Conservation (phyloP, 352 stramenopile genomes). For the Pythium aphanidermatum region DNA sequence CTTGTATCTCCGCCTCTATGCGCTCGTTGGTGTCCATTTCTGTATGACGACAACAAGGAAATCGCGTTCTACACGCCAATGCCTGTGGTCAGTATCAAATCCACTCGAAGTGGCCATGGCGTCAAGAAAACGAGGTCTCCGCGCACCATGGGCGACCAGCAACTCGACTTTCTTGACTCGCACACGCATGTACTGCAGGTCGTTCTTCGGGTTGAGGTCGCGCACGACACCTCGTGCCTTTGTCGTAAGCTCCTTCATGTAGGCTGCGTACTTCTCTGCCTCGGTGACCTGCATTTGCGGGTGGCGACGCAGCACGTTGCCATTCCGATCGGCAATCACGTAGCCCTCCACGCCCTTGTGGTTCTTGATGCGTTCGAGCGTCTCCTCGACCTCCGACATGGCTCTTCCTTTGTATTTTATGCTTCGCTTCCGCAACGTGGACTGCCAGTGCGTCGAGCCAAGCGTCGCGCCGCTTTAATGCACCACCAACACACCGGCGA, state of each 20-base stretch:
- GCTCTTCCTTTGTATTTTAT: not conserved
- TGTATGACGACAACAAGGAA: slow-evolving; percentile 95
- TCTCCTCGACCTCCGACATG: slow-evolving; percentile 93
- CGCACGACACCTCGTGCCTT: slow-evolving; percentile 90
- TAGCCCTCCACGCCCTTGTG: slow-evolving; percentile 94
- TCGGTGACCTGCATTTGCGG: slow-evolving; percentile 87
- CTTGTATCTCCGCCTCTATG: not conserved
- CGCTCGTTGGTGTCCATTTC: slow-evolving; percentile 69
- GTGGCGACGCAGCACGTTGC: slow-evolving; percentile 86
- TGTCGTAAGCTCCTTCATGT: slow-evolving; percentile 88
- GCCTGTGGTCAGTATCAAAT: no score
- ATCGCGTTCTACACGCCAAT: slow-evolving; percentile 87
- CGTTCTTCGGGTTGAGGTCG: slow-evolving; percentile 94
- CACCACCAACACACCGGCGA: no score
- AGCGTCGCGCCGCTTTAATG: no score
- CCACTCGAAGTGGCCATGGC: not conserved
- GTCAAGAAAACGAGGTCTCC: not conserved
- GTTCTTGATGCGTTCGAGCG: slow-evolving; percentile 92
- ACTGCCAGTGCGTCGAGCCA: not conserved
- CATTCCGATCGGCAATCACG: slow-evolving; percentile 91
- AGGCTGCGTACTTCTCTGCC: slow-evolving; percentile 88
- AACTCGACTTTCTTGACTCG: slow-evolving; percentile 91
- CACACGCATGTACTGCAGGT: slow-evolving; percentile 92
- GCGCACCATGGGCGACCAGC: slow-evolving; percentile 86
- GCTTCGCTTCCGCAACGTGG: no score